Base-by-base conservation (phyloP, 2,329 filamentous ascomycete species). In the Fusarium sp. region DNA sequence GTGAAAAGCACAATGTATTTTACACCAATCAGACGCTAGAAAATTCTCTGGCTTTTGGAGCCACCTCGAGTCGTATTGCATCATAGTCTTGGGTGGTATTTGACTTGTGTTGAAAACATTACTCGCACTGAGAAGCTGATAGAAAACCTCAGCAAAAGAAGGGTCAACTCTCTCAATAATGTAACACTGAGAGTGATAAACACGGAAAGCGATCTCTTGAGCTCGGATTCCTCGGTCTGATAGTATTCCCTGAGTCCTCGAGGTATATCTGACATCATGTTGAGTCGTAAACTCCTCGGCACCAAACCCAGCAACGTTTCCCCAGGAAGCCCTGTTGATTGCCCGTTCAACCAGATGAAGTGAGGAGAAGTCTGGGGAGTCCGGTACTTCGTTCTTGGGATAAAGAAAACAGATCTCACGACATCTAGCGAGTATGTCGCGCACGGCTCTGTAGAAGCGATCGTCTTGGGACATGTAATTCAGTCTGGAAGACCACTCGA, bases 391-490 rank as follows among this genome's bases (percentile, higher is more conserved):
- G 5, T 33, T 4, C 9, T 64, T 40, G 1, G 62, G 35, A 23
- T 69, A 64, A 27, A 76, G 64, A 11, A 74, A 74, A 3, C 35
- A 41, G 5, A 75, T 37, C 10, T 69, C 63, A 4, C 13, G 23
- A 18, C 33, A 64, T 15, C 52, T 26, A 3, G 49, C 32, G 2
- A 71, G 30, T 26, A 69, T 55, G 1, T 65, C 50, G 0, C 42
- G 30, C 2, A 46, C 56, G 7, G 38, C 45, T 13, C 45, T 67
- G 40, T 77, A 77, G 48, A 88, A 87, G 1, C 74, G 72, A 2
- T 80, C 79, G 59, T 88, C 81, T 59, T 89, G 87, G 0, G 84
- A 76, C 3, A 86, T 67, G 7, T 78, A 80, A 3, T 80, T 78
- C 0, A 89, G 73, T 0, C 54, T 18, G 0, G 63, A 1, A 1